phyloP scores from a whole-genome alignment of 768 basidiomycete genomes.

The Rhizopogon vinicolor region DNA sequence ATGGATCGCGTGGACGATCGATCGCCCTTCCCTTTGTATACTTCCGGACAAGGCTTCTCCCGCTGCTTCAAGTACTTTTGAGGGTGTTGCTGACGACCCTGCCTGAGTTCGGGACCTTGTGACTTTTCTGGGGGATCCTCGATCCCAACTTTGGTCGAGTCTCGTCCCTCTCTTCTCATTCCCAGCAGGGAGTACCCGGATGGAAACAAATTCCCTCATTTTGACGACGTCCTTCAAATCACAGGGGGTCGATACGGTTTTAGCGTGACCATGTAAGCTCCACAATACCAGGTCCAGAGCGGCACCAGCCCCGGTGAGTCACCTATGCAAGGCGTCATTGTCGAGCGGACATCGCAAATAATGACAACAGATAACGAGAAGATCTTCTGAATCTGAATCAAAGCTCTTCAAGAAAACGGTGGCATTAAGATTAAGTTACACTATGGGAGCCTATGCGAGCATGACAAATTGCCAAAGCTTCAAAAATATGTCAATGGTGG shows the following conservation, averaged over 20 bases:
- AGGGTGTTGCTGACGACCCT: too few relatives aligned
- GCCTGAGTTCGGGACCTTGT: neutral
- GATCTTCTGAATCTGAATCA: too few relatives aligned
- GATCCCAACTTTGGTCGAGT: neutral
- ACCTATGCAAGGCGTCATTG: neutral
- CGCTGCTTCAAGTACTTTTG: too few relatives aligned
- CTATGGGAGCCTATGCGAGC: neutral
- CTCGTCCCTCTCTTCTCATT: neutral
- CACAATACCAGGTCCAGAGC: neutral
- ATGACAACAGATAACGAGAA: too few relatives aligned
- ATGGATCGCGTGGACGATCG: neutral
- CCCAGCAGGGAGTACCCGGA: neutral
- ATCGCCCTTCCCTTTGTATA: neutral
- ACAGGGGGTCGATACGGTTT: neutral
- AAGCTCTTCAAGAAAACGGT: neutral
- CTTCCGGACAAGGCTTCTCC: too few relatives aligned
- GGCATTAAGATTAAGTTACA: neutral
- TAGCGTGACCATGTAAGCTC: neutral
- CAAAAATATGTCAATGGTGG: neutral
- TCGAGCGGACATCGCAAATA: neutral
- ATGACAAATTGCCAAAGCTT: constrained; percentile 1
- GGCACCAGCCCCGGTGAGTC: neutral
- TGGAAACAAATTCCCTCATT: neutral
- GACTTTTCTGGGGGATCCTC: neutral
- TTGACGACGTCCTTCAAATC: neutral